Evolutionary conservation across 306 rosid genomes (phyloP).

Genomic region (Dryas drummondii): DNA sequence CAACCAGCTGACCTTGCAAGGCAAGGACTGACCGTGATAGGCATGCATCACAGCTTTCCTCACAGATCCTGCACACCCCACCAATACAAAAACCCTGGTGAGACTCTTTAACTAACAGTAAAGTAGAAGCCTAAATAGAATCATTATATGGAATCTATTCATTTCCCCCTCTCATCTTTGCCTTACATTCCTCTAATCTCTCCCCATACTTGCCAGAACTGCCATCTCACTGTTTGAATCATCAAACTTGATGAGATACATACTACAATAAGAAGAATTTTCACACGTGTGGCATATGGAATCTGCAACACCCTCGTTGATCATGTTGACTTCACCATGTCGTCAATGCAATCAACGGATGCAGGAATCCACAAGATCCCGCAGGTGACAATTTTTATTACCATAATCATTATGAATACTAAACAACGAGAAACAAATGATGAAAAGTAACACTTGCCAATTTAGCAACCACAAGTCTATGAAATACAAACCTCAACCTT

Average conservation of each 20-base stretch:
- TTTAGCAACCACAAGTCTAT: neutral
- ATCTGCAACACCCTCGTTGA: neutral
- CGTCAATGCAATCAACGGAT: neutral
- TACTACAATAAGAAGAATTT: neutral
- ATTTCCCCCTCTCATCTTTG: neutral
- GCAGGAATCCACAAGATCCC: neutral
- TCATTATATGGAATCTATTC: neutral
- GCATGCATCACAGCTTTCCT: neutral
- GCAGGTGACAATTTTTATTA: neutral
- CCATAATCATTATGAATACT: neutral
- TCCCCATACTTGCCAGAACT: neutral
- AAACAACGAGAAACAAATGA: too few relatives aligned
- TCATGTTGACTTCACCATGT: neutral
- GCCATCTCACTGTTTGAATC: neutral
- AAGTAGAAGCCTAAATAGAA: neutral
- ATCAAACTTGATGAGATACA: neutral
- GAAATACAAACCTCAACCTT: slow-evolving; percentile 70
- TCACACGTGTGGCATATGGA: neutral
- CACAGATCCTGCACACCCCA: neutral
- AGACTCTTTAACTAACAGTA: neutral
- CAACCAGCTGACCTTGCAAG: neutral
- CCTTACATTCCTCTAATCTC: neutral
- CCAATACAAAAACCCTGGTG: neutral
- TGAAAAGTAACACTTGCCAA: too few relatives aligned
- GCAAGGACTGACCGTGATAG: neutral